phyloP scores from a whole-genome alignment of 2,329 filamentous ascomycete genomes.

The Stachybotrys elegans region DNA sequence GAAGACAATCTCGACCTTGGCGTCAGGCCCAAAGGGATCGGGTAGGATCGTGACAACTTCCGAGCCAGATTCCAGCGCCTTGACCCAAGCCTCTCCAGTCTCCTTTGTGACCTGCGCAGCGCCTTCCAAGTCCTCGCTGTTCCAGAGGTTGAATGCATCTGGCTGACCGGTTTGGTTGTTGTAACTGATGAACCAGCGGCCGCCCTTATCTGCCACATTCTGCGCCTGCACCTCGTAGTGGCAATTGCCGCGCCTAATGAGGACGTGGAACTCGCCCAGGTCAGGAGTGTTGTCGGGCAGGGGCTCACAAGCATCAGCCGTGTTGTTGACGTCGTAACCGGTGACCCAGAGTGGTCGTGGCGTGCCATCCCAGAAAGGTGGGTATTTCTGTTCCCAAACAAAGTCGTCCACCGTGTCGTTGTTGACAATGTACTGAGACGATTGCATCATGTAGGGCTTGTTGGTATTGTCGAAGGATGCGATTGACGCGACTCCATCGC shows the following conservation, averaged over 20 bases:
- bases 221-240: neutral
- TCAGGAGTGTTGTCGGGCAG: slow-evolving; percentile 45
- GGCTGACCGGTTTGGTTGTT: neutral
- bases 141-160: neutral
- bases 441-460: neutral
- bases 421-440: slow-evolving; percentile 15
- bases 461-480: slow-evolving; percentile 9
- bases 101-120: slow-evolving; percentile 29
- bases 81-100: slow-evolving; percentile 33
- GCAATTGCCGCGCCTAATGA: slow-evolving; percentile 50
- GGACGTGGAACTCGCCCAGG: slow-evolving; percentile 45
- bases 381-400: slow-evolving; percentile 32
- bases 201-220: neutral
- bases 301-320: slow-evolving; percentile 42
- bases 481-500: slow-evolving; percentile 9
- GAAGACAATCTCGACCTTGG: neutral
- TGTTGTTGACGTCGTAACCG: slow-evolving; percentile 37
- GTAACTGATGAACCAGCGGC: neutral
- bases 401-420: slow-evolving; percentile 23
- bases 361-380: slow-evolving; percentile 27
- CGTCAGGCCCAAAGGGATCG: neutral
- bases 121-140: slow-evolving; percentile 12
- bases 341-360: slow-evolving; percentile 39
- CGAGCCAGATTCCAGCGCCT: slow-evolving; percentile 20
- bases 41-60: neutral